Evolutionary conservation across 2,329 filamentous ascomycete species (phyloP), one percentile per base, ranked within the genome.

Genomic region (Alternaria sp.): DNA sequence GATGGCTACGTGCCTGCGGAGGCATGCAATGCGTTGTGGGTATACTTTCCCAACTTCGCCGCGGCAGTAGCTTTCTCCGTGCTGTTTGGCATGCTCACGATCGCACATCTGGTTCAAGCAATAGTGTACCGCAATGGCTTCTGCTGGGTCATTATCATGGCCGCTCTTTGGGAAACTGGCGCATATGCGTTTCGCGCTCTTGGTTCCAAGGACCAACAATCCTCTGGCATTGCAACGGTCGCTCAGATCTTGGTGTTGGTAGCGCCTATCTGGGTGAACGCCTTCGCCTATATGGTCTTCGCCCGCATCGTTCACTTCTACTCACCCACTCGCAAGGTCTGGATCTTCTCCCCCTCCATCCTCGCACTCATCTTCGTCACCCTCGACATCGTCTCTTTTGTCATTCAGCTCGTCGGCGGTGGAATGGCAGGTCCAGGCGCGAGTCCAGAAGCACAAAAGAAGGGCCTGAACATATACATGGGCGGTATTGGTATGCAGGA

Each of bases 181-280:
- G 77, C 78, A 5, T 85, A 81, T 67, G 65, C 79, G 11, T 70
- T 83, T 41, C 82, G 83, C 20, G 70, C 79, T 9, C 67, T 82
- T 7, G 77, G 78, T 11, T 81, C 83, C 7, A 77, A 77, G 23
- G 64, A 84, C 26, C 82, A 82, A 55, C 74, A 80, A 58, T 78
- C 67, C 14, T 60, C 65, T 0, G 65, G 65, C 2, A 75, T 77
- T 47, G 75, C 78, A 6, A 79, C 75, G 20, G 63, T 74, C 6
- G 79, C 81, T 25, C 80, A 79, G 11, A 72, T 86, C 9, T 72
- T 86, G 15, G 78, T 86, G 28, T 73, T 86, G 12, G 74, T 84
- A 18, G 81, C 81, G 4, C 81, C 80, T 5, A 71, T 82, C 5
- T 71, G 69, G 81, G 80, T 82, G 53, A 84, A 84, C 53, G 82